These are phyloP conservation scores for Cytospora chrysosperma DNA, from an alignment of 2,329 filamentous ascomycete genomes.

Conservation along the genomic window DNA sequence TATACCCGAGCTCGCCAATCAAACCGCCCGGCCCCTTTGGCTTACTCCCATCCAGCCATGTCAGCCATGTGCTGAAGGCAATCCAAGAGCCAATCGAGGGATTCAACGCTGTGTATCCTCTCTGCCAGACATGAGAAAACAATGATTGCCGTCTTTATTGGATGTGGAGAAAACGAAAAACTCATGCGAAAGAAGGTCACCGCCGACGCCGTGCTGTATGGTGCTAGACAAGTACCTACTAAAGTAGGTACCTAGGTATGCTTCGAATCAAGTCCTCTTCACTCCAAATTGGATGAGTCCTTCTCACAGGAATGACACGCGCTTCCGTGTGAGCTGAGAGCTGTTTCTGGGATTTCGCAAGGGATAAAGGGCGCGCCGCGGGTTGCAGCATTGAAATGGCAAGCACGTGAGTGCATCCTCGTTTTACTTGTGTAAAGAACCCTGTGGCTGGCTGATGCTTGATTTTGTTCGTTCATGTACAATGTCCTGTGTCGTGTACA, in stretches of 20 bases:
- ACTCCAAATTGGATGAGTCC: not conserved
- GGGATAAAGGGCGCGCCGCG: not conserved
- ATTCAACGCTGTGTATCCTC: not conserved
- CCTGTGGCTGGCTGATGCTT: not conserved
- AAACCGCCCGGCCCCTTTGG: not conserved
- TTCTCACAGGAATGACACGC: too few relatives aligned
- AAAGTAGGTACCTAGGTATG: too few relatives aligned
- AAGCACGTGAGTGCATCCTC: constrained; percentile 16
- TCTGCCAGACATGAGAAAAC: not conserved
- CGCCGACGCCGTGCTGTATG: not conserved
- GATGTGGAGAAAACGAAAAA: not conserved
- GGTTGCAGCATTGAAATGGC: constrained; percentile 1
- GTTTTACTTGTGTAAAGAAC: not conserved
- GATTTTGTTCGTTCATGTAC: not conserved
- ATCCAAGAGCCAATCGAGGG: not conserved
- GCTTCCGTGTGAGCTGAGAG: not conserved
- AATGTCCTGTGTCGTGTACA: constrained; percentile 13
- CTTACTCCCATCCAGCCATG: too few relatives aligned
- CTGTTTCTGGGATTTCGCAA: not conserved
- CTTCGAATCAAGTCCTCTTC: not conserved
- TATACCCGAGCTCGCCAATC: not conserved
- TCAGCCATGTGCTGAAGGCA: not conserved
- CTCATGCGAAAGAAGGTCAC: not conserved
- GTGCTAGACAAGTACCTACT: not conserved
- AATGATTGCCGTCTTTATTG: not conserved